Evolutionary conservation across 305 asterid genomes (phyloP).

Genomic region (Ilex paraguariensis): DNA sequence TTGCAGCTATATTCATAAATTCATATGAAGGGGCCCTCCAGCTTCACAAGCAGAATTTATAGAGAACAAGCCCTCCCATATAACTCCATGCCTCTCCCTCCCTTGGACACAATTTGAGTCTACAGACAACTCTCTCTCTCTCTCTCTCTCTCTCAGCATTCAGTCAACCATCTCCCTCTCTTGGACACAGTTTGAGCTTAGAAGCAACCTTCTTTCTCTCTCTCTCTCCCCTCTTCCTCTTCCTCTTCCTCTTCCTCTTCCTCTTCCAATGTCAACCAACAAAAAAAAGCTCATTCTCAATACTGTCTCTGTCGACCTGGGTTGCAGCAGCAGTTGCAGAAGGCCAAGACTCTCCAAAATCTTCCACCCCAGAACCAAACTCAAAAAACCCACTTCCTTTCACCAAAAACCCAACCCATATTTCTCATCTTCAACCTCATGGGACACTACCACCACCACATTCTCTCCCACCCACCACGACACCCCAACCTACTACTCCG

Average conservation of each 20-base stretch:
- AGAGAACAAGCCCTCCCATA: slow-evolving; percentile 12
- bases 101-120: not conserved
- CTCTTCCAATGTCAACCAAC: slow-evolving; percentile 36
- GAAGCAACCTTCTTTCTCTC: not conserved
- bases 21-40: slow-evolving; percentile 11
- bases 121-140: not conserved
- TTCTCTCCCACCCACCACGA: slow-evolving; percentile 23
- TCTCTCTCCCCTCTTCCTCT: not conserved
- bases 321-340: slow-evolving; percentile 62
- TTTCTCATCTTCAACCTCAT: slow-evolving; percentile 40
- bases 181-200: not conserved
- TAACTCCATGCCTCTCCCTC: slow-evolving; percentile 3
- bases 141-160: not conserved
- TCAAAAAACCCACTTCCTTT: slow-evolving; percentile 3
- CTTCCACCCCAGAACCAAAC: slow-evolving; percentile 42
- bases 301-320: slow-evolving; percentile 40
- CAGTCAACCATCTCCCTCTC: slow-evolving; percentile 1
- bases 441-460: slow-evolving; percentile 38
- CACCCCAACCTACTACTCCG: slow-evolving; percentile 27
- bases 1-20: not conserved
- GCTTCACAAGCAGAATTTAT: slow-evolving; percentile 25
- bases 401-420: slow-evolving; percentile 13
- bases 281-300: slow-evolving; percentile 42
- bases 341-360: slow-evolving; percentile 41
- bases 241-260: not conserved